phyloP scores from a whole-genome alignment of 2,329 filamentous ascomycete genomes.

The Diaporthe sp. region DNA sequence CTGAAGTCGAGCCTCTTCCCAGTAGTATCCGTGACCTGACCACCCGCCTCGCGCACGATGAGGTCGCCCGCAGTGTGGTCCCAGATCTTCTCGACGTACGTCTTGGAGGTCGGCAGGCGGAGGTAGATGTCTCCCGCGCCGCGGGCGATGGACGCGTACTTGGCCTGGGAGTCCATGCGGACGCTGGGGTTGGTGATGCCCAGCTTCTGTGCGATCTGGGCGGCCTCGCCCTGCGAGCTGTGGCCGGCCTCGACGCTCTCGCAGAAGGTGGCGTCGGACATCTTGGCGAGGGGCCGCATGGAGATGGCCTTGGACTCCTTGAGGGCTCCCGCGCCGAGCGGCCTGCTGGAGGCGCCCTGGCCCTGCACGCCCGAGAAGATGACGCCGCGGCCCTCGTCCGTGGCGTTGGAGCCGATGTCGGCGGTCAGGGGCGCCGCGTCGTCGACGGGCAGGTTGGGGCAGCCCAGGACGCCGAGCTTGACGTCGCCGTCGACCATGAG shows the following conservation, averaged over 20 bases:
- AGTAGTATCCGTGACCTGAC: constrained; percentile 88
- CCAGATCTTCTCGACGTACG: constrained; percentile 99
- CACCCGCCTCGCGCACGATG: constrained; percentile 94
- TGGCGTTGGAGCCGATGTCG: constrained; percentile 80
- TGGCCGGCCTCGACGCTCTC: constrained; percentile 96
- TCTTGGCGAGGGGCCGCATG: constrained; percentile 83
- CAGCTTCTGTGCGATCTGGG: constrained; percentile 83
- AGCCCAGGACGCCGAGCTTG: constrained; percentile 93
- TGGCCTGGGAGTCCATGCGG: constrained; percentile 97
- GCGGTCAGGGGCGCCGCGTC: constrained; percentile 79
- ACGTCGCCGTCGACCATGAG: constrained; percentile 94
- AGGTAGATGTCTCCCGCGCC: constrained; percentile 96
- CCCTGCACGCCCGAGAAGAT: constrained; percentile 88
- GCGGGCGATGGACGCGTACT: constrained; percentile 94
- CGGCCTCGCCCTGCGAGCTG: constrained; percentile 90
- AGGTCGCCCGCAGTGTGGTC: constrained; percentile 96
- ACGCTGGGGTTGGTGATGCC: constrained; percentile 92
- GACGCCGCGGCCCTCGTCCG: constrained; percentile 83
- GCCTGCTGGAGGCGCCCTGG: constrained; percentile 83
- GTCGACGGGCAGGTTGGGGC: constrained; percentile 93
- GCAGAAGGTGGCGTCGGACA: constrained; percentile 90
- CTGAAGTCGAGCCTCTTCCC: constrained; percentile 90
- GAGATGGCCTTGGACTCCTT: constrained; percentile 72
- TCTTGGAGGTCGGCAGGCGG: constrained; percentile 81
- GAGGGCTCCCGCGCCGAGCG: constrained; percentile 71